Percentiles rank a stretch among this genome's conserved stretches.
Evolutionary conservation across 2,329 filamentous ascomycete genomes (phyloP).

Genomic region (Stachybotrys elegans): DNA sequence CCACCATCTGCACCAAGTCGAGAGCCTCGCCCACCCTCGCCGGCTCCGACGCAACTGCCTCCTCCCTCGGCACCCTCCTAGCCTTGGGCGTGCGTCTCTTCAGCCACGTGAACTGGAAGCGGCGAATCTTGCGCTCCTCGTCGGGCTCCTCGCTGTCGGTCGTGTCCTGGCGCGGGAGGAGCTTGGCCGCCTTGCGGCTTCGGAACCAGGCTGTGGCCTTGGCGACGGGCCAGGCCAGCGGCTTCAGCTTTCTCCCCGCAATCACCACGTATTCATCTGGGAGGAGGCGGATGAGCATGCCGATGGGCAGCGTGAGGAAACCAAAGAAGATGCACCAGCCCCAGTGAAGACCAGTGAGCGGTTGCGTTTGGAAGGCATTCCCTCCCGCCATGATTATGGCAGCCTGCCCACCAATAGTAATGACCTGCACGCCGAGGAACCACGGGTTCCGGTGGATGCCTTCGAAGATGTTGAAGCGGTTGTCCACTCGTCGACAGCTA

Average conservation of each 20-base stretch:
- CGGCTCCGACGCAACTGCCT: background rate
- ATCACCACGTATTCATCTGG: slow-evolving; percentile 28
- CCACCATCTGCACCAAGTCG: slow-evolving; percentile 25
- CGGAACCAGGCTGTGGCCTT: slow-evolving; percentile 15
- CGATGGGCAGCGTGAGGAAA: slow-evolving; percentile 60
- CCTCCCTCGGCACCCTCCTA: no score
- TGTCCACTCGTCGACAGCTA: slow-evolving; percentile 70
- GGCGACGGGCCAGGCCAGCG: slow-evolving; percentile 15
- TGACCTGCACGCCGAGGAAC: slow-evolving; percentile 63
- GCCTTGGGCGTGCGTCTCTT: background rate
- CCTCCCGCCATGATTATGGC: slow-evolving; percentile 69
- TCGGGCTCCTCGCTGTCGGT: background rate
- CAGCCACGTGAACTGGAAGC: background rate
- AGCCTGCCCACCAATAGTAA: slow-evolving; percentile 67
- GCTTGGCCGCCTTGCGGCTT: slow-evolving; percentile 3
- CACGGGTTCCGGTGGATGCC: slow-evolving; percentile 69
- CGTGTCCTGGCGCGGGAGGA: background rate
- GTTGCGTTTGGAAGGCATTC: slow-evolving; percentile 57
- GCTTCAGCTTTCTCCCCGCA: background rate
- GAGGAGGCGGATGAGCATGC: slow-evolving; percentile 34
- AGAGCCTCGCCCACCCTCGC: slow-evolving; percentile 9
- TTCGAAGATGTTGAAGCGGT: slow-evolving; percentile 79
- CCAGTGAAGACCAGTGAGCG: slow-evolving; percentile 62
- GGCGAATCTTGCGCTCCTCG: background rate
- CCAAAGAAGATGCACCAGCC: slow-evolving; percentile 65